phyloP scores from a whole-genome alignment of 306 rosid genomes.

The Alnus glutinosa region DNA sequence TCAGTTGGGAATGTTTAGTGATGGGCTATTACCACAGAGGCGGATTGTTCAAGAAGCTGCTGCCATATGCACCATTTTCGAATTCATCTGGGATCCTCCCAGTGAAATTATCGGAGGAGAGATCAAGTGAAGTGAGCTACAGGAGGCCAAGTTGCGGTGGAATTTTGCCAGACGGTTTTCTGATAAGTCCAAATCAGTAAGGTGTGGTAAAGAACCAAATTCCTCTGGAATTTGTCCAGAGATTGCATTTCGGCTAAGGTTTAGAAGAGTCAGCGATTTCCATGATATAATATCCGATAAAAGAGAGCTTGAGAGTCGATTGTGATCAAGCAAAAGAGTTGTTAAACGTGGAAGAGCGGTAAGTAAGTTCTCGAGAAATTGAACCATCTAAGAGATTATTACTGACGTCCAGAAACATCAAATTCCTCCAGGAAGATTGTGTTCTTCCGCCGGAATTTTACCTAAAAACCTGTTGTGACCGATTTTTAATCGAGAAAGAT shows the following conservation, averaged over 20 bases:
- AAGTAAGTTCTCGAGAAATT: constrained; percentile 55
- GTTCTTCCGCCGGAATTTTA: constrained; percentile 47
- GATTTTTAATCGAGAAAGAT: constrained; percentile 43
- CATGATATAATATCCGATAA: constrained; percentile 52
- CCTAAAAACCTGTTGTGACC: constrained; percentile 64
- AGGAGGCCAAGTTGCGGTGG: constrained; percentile 35
- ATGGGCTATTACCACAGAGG: constrained; percentile 50
- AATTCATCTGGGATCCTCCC: constrained; percentile 58
- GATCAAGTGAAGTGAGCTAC: constrained; percentile 26
- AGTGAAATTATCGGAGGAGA: constrained; percentile 54
- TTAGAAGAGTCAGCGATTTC: constrained; percentile 39
- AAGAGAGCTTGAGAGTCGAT: constrained; percentile 53
- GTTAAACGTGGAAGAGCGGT: constrained; percentile 36
- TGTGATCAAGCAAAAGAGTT: constrained; percentile 53
- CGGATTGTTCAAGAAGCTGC: constrained; percentile 72
- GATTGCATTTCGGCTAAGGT: constrained; percentile 51
- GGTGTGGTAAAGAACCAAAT: constrained; percentile 42
- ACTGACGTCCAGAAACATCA: constrained; percentile 51
- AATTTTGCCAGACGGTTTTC: constrained; percentile 61
- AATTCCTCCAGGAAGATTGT: constrained; percentile 50
- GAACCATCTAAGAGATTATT: constrained; percentile 56
- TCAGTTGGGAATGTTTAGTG: constrained; percentile 44
- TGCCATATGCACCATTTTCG: constrained; percentile 36
- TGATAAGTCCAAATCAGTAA: constrained; percentile 57
- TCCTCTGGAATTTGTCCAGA: constrained; percentile 51